A percentile compares a stretch with the other conserved stretches of the same genome.
Conservation (phyloP, 139 green algal genomes). For the Edaphochlamys debaryana region DNA sequence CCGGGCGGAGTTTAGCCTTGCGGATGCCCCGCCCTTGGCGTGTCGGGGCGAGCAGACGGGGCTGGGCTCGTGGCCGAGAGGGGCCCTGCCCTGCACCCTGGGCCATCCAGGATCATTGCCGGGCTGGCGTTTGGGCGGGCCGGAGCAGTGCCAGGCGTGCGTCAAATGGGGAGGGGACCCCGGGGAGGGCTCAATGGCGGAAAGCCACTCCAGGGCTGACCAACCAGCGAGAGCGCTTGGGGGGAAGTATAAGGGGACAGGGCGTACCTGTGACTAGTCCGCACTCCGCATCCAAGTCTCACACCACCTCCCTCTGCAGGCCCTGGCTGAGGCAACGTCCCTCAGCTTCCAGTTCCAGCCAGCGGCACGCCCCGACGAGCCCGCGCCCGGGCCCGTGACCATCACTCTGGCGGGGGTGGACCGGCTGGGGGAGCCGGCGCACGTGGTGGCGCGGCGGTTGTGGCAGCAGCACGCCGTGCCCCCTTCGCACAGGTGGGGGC, state of each 20-base stretch:
- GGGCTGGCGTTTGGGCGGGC: slow-evolving; percentile 83
- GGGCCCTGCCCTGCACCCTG: slow-evolving; percentile 75
- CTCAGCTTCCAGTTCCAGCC: slow-evolving; percentile 80
- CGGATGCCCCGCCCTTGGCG: neutral
- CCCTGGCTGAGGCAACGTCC: slow-evolving; percentile 53
- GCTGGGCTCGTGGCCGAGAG: slow-evolving; percentile 66
- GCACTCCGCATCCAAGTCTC: too few species aligned
- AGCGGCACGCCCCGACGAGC: neutral
- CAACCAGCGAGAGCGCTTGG: too few species aligned
- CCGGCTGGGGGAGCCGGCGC: slow-evolving; percentile 57
- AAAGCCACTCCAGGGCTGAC: too few species aligned
- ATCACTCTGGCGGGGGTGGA: slow-evolving; percentile 55
- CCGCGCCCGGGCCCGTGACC: neutral
- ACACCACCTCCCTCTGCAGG: too few species aligned
- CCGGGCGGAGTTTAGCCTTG: slow-evolving; percentile 65
- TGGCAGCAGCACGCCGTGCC: slow-evolving; percentile 75
- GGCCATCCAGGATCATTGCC: slow-evolving; percentile 89
- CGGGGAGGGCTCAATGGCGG: too few species aligned
- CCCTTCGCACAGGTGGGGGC: slow-evolving; percentile 64
- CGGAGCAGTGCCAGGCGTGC: slow-evolving; percentile 75
- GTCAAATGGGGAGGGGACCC: neutral
- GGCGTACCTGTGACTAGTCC: too few species aligned
- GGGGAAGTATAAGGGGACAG: too few species aligned
- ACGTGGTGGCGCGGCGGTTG: slow-evolving; percentile 73
- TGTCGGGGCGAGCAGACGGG: too few species aligned